Evolutionary conservation across 2,329 filamentous ascomycete genomes (phyloP), one percentile per base, ranked within the genome.

Genomic region (Alternaria gansuensis): DNA sequence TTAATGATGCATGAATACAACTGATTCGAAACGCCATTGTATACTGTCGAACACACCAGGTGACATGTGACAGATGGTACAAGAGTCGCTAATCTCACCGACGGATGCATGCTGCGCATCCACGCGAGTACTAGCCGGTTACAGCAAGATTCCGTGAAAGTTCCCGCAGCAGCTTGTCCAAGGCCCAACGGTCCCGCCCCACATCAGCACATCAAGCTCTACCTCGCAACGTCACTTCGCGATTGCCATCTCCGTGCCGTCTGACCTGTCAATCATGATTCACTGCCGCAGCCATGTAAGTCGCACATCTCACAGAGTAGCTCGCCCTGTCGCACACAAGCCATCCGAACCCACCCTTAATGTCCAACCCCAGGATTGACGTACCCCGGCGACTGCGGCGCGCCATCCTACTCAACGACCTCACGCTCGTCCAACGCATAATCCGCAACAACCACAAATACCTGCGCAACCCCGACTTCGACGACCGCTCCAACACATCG

Each of bases 401-500:
- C 68, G 92, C 93, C 60, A 94, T 97, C 76, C 85, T 89, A 74
- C 84, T 87, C 71, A 88, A 90, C 76, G 90, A 94, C 75, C 79
- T 85, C 77, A 81, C 87, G 55, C 89, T 96, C 64, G 89, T 93
- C 67, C 81, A 84, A 67, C 90, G 92, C 74, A 93, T 96, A 74
- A 83, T 96, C 65, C 85, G 84, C 64, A 88, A 88, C 59, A 88
- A 94, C 72, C 90, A 90, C 0, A 74, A 80, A 17, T 85, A 90
- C 63, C 82, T 96, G 28, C 88, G 89, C 71, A 96, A 96, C 73
- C 91, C 92, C 2, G 91, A 96, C 77, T 85, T 86, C 68, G 85
- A 87, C 4, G 83, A 88, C 62, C 88, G 91, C 66, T 90, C 90
- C 75, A 95, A 96, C 80, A 94, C 92, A 2, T 92, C 88, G 64